Evolutionary conservation across 2,329 filamentous ascomycete species (phyloP).

Genomic region (Paramyrothecium roridum): DNA sequence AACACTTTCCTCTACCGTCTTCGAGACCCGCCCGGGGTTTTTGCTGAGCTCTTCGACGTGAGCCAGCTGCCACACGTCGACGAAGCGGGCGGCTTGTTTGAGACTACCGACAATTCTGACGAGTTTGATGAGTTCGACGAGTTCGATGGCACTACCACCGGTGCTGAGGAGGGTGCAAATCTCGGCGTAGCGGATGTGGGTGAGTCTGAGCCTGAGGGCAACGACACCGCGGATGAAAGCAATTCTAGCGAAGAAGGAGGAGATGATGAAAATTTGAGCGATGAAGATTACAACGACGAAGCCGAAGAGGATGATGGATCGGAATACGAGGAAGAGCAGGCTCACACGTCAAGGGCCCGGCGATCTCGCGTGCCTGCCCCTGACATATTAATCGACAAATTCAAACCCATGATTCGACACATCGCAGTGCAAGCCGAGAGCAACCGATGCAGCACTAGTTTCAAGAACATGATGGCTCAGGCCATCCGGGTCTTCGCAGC

Average conservation of each 20-base stretch:
- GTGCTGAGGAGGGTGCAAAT: too few relatives aligned
- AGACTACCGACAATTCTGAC: neutral
- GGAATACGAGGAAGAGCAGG: slow-evolving; percentile 8
- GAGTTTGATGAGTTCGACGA: neutral
- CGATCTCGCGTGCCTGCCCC: neutral
- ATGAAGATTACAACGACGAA: slow-evolving; percentile 7
- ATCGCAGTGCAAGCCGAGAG: slow-evolving; percentile 39
- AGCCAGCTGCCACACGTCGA: slow-evolving; percentile 10
- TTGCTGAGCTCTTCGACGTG: slow-evolving; percentile 12
- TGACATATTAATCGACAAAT: slow-evolving; percentile 28
- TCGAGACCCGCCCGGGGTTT: slow-evolving; percentile 27
- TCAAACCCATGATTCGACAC: slow-evolving; percentile 35
- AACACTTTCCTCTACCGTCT: slow-evolving; percentile 46
- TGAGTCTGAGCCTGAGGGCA: slow-evolving; percentile 1
- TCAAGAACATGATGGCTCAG: slow-evolving; percentile 23
- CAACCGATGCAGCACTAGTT: slow-evolving; percentile 29
- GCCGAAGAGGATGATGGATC: slow-evolving; percentile 4
- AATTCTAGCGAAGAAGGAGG: neutral
- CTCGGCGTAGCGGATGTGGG: too few relatives aligned
- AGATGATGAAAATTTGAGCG: neutral
- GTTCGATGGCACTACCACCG: too few relatives aligned
- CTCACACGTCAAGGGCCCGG: slow-evolving; percentile 3
- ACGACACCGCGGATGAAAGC: slow-evolving; percentile 1
- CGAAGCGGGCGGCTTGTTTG: slow-evolving; percentile 7
- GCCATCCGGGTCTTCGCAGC: slow-evolving; percentile 33